Evolutionary conservation across 371 early-diverging fungal genomes (phyloP).

Genomic region (Mortierella sp.): DNA sequence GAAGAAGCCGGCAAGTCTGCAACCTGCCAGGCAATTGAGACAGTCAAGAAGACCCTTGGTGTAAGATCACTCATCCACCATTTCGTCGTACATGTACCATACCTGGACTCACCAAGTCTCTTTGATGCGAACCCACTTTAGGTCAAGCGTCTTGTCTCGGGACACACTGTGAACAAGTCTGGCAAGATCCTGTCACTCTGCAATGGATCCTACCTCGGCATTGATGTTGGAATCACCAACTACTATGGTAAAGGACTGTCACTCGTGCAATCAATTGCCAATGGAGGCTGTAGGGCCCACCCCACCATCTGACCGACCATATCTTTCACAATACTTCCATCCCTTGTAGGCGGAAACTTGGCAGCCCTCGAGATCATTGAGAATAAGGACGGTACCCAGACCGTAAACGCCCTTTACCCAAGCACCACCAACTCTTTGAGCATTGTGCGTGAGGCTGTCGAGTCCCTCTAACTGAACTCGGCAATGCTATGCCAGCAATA

Average conservation of each 20-base stretch:
- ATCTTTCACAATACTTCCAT: neutral
- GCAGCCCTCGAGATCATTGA: constrained; percentile 51
- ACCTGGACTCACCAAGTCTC: too few species aligned
- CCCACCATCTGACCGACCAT: too few species aligned
- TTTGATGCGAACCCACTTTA: constrained; percentile 11
- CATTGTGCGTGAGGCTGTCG: too few species aligned
- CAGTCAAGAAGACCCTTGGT: constrained; percentile 40
- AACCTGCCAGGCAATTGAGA: constrained; percentile 34
- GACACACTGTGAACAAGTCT: constrained; percentile 73
- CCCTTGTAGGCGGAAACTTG: constrained; percentile 27
- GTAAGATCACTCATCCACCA: constrained; percentile 12
- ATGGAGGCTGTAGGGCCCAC: too few species aligned
- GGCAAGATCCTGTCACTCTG: constrained; percentile 71
- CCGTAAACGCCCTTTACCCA: constrained; percentile 38
- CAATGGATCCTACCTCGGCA: constrained; percentile 70
- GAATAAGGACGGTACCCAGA: constrained; percentile 32
- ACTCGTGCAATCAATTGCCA: neutral
- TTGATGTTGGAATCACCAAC: constrained; percentile 82
- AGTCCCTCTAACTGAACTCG: too few species aligned
- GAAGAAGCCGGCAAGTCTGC: constrained; percentile 29
- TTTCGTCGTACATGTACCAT: too few species aligned
- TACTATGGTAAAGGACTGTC: constrained; percentile 63
- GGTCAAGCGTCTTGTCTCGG: constrained; percentile 84
- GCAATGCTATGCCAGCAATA: too few species aligned
- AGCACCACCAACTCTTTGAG: too few species aligned